Evolutionary conservation across 192 early-diverging fungal genomes (phyloP), one percentile per base, ranked within the genome.

Genomic region (Coemansia sp.): DNA sequence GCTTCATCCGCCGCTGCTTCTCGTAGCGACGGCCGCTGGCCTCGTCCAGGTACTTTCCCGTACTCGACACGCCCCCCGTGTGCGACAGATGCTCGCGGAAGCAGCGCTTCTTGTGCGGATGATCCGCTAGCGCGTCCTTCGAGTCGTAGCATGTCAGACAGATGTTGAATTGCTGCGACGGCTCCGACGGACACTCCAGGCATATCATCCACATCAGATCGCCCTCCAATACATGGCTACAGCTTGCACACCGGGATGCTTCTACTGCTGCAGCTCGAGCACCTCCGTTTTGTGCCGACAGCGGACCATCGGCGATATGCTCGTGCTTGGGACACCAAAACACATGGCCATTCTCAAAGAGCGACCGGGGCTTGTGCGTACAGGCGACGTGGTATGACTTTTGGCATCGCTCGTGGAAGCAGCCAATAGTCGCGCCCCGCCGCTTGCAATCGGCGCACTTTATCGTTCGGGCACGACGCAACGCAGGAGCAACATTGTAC

Each of bases 321-420:
- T 88, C 83, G 48, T 95, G 92, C 21, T 67, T 74, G 3, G 85
- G 79, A 49, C 92, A 95, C 87, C 88, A 95, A 62, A 91, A 95
- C 17, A 89, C 82, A 32, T 82, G 79, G 7, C 92, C 92, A 29
- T 82, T 77, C 22, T 83, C 79, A 51, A 92, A 91, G 43, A 82
- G 77, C 10, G 71, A 69, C 39, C 78, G 65, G 4, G 82, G 78
- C 51, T 85, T 87, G 27, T 67, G 70, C 4, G 91, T 86, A 51
- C 92, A 95, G 29, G 72, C 64, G 4, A 92, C 64, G 53, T 95
- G 92, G 49, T 87, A 95, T 18, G 83, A 88, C 43, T 78, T 71
- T n/a, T 77, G 65, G 54, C 92, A 95, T 39, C 86, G 82, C 5
- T 78, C 77, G 46, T 93, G 82, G 57, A 93, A 93, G 54, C 92